These are phyloP conservation scores for Anthracocystis setariae DNA, from an alignment of 1,284 basidiomycete species.

Conservation along the genomic window DNA sequence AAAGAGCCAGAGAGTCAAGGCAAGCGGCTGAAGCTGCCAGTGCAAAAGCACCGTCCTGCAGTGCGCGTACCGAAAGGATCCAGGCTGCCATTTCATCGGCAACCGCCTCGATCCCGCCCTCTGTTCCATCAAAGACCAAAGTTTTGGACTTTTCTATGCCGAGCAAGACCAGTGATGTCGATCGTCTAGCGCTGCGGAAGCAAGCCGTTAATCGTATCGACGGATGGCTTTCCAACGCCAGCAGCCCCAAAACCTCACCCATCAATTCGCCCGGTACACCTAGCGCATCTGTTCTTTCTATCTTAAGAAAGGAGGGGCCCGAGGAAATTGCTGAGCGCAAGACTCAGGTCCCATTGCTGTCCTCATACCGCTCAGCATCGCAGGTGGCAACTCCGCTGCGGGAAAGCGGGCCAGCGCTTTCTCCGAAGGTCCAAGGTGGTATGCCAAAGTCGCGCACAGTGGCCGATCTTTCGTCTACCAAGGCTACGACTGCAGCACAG, in stretches of 20 bases:
- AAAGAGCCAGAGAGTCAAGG: conserved; percentile 12
- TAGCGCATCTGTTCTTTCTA: conserved; percentile 46
- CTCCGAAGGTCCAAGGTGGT: conserved; percentile 1
- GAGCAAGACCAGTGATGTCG: conserved; percentile 26
- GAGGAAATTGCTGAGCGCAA: neutral
- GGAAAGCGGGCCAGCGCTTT: conserved; percentile 18
- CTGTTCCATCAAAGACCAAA: conserved; percentile 32
- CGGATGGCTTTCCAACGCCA: conserved; percentile 52
- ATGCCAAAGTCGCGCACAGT: conserved; percentile 39
- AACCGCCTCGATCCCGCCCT: conserved; percentile 22
- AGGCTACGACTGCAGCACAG: conserved; percentile 7
- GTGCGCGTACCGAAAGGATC: conserved; percentile 14
- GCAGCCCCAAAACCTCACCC: conserved; percentile 27
- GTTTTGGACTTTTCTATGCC: conserved; percentile 15
- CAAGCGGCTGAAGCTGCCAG: conserved; percentile 1
- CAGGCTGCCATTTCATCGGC: conserved; percentile 12
- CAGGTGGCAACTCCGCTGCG: conserved; percentile 40
- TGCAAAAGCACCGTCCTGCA: conserved; percentile 3
- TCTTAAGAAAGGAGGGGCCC: conserved; percentile 27
- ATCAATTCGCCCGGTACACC: conserved; percentile 54
- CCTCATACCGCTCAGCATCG: conserved; percentile 34
- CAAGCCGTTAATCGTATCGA: conserved; percentile 52
- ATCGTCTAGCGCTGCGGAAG: conserved; percentile 40
- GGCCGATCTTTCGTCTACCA: conserved; percentile 29
- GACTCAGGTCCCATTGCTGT: conserved; percentile 18